A percentile compares a stretch with the other conserved stretches of the same genome.
These are phyloP conservation scores for Heracleum sosnowskyi DNA, from an alignment of 129 eudicot genomes.

Conservation along the genomic window DNA sequence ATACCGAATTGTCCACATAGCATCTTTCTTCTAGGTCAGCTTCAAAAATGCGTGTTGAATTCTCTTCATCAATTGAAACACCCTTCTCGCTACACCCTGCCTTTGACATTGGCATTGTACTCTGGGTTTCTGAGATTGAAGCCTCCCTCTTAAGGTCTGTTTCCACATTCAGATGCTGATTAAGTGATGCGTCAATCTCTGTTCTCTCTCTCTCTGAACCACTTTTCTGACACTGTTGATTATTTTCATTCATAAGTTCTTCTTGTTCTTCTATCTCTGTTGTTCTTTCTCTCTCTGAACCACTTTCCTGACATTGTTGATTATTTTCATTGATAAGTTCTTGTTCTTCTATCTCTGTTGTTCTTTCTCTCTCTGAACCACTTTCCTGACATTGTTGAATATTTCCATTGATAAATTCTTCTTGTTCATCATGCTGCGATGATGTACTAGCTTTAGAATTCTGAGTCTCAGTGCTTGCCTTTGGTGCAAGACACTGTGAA, in stretches of 20 bases:
- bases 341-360: slow-evolving; percentile 26
- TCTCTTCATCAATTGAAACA: slow-evolving; percentile 30
- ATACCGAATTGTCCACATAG: neutral
- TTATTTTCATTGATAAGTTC: slow-evolving; percentile 19
- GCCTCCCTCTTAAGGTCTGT: slow-evolving; percentile 11
- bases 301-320: slow-evolving; percentile 26
- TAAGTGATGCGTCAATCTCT: slow-evolving; percentile 8
- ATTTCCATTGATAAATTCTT: slow-evolving; percentile 33
- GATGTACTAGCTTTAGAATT: slow-evolving; percentile 24
- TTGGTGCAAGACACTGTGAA: slow-evolving; percentile 27
- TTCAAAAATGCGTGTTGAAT: slow-evolving; percentile 20
- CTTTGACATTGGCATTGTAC: slow-evolving; percentile 11
- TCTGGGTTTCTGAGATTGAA: slow-evolving; percentile 10
- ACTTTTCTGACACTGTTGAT: slow-evolving; percentile 23
- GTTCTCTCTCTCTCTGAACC: slow-evolving; percentile 17
- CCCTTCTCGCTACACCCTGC: slow-evolving; percentile 22
- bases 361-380: slow-evolving; percentile 2
- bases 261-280: slow-evolving; percentile 34
- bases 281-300: slow-evolving; percentile 16
- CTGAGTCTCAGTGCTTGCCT: slow-evolving; percentile 25
- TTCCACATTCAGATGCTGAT: slow-evolving; percentile 19
- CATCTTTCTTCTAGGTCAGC: slow-evolving; percentile 33
- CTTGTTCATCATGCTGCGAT: slow-evolving; percentile 33
- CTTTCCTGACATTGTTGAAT: slow-evolving; percentile 20
- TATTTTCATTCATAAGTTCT: slow-evolving; percentile 19